Conservation (phyloP, 2,329 filamentous ascomycete genomes). For the Lachnum nothofagi region DNA sequence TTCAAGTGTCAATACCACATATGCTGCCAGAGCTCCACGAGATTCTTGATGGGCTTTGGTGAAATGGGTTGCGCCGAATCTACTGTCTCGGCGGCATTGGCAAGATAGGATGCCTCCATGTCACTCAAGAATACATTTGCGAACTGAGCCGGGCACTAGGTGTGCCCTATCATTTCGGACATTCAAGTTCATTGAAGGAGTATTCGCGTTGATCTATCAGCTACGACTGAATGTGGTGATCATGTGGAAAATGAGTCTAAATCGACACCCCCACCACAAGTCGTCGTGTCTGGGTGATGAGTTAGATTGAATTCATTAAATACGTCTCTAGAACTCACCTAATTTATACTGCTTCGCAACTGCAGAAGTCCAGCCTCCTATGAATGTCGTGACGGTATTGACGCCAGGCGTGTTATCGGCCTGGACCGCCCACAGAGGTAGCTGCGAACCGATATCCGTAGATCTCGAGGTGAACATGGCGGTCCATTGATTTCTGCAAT, state of each 20-base stretch:
- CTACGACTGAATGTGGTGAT: background rate
- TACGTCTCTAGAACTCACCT: conserved; percentile 6
- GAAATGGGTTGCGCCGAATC: too few species aligned
- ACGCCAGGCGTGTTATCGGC: conserved; percentile 19
- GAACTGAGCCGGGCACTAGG: too few species aligned
- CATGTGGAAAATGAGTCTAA: conserved; percentile 10
- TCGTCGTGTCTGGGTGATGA: background rate
- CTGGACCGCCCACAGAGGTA: conserved; percentile 28
- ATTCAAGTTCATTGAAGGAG: background rate
- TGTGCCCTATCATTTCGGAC: background rate
- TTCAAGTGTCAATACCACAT: too few species aligned
- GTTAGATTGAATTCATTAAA: background rate
- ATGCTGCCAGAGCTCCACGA: too few species aligned
- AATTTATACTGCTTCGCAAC: conserved; percentile 25
- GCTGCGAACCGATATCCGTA: conserved; percentile 23
- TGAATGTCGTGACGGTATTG: conserved; percentile 22
- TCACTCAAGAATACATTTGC: too few species aligned
- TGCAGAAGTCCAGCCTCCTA: conserved; percentile 26
- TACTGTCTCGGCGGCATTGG: too few species aligned
- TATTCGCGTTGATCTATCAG: background rate
- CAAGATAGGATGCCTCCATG: too few species aligned
- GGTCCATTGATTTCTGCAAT: conserved; percentile 25
- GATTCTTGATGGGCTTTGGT: too few species aligned
- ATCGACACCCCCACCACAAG: conserved; percentile 23
- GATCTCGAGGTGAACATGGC: conserved; percentile 21